Evolutionary conservation across 805 yeast genomes (phyloP).

Genomic region (Lipomyces spencermartinsiae): DNA sequence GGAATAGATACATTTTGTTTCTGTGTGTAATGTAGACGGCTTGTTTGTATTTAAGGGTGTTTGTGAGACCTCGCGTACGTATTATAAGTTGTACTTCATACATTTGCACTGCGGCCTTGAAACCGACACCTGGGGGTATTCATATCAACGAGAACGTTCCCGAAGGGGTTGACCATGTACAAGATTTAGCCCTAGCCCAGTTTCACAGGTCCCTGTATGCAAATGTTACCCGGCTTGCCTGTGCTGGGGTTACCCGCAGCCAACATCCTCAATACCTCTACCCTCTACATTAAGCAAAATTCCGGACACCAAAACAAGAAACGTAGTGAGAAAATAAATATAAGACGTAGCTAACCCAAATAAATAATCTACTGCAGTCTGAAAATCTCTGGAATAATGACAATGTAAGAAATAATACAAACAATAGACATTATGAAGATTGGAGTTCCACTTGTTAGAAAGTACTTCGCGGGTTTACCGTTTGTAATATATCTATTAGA

Average conservation of each 20-base stretch:
- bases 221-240: no score
- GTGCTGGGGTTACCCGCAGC: no score
- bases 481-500: conserved; percentile 20
- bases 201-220: no score
- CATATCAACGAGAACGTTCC: no score
- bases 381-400: conserved; percentile 32
- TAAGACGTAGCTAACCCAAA: background rate
- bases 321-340: no score
- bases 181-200: no score
- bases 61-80: background rate
- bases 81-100: background rate
- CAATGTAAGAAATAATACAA: conserved; percentile 23
- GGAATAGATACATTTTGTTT: background rate
- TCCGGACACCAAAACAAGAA: background rate
- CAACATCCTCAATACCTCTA: no score
- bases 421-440: conserved; percentile 22
- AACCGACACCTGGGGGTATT: background rate
- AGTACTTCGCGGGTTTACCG: conserved; percentile 25
- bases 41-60: background rate
- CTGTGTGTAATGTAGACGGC: background rate
- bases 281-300: no score
- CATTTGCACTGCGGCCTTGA: background rate
- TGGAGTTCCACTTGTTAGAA: conserved; percentile 33
- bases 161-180: no score
- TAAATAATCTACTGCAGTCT: conserved; percentile 14